Evolutionary conservation across 352 stramenopile species (phyloP), one percentile per base, ranked within the genome.

Genomic region (Phytophthora quininea): DNA sequence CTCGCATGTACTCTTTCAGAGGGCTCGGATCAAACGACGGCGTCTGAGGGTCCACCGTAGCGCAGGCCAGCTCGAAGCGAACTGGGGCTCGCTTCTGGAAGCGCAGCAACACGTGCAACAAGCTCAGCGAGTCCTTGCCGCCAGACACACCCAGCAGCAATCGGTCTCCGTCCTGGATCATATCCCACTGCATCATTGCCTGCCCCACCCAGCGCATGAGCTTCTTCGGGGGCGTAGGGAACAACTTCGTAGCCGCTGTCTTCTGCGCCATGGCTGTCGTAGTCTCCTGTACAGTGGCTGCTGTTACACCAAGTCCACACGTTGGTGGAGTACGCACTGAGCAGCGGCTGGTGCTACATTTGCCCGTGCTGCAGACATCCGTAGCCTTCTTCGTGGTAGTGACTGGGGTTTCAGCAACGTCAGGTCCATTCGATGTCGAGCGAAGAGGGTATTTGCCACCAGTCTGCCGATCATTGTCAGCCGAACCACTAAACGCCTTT

Each of bases 31-130:
- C 97, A 71, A 99, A 99, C 47, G 90, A 98, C 63, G 94, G 79
- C 3, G 97, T 99, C 80, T 98, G 92, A 3, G 97, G 97, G 78
- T 99, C 97, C 42, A 99, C 97, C 3, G 97, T 99, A 12, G 88
- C 90, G 62, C 88, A 96, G 48, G 97, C 96, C 42, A 99, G 77
- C 45, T 98, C 89, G 76, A 99, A 99, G 35, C 94, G 91, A 10
- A 98, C 87, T 0, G 96, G 96, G 24, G 96, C 80, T 42, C 95
- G 93, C 62, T 94, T 93, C 67, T 99, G 89, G 66, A 98, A 92
- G 58, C 94, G 84, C 14, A 99, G 73, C 42, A 99, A 76, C 49
- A 98, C 90, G 72, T 99, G 97, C 40, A 99, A 78, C 59, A 99
- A 80, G 58, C 80, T 97, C 24, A 99, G 75, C n/a, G 93, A 99